Percentiles rank a stretch among this genome's conserved stretches.
phyloP scores from a whole-genome alignment of 169 alveolate genomes.

The Theileria parva region DNA sequence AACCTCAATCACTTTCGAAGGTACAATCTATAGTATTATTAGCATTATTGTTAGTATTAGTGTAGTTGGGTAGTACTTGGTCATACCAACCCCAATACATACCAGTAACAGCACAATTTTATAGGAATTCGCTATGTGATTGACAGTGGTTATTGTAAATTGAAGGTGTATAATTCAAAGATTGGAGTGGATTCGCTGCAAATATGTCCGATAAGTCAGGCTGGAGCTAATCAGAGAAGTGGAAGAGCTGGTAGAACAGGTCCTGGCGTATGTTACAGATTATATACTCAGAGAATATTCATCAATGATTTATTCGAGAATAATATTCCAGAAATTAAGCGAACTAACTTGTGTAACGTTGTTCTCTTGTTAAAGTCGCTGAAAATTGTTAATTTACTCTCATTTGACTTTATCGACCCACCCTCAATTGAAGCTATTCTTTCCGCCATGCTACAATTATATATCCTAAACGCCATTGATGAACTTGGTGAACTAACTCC shows the following conservation, averaged over 20 bases:
- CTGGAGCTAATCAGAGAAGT: conserved; percentile 98
- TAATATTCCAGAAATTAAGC: conserved; percentile 98
- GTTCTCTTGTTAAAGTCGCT: conserved; percentile 97
- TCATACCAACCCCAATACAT: too few species aligned
- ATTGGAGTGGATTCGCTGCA: conserved; percentile 99
- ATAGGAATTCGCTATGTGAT: conserved; percentile 91
- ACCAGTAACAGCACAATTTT: too few species aligned
- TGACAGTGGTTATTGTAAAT: conserved; percentile 98
- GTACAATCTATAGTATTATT: conserved; percentile 42
- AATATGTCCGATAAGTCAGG: conserved; percentile 98
- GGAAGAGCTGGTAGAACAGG: conserved; percentile 99
- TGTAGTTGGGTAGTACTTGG: neutral
- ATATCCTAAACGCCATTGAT: conserved; percentile 95
- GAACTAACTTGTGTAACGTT: conserved; percentile 98
- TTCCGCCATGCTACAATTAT: conserved; percentile 95
- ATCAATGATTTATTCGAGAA: conserved; percentile 94
- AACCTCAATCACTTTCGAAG: conserved; percentile 98
- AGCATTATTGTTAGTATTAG: neutral
- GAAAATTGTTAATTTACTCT: conserved; percentile 91
- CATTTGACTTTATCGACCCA: conserved; percentile 99
- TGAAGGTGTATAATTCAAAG: conserved; percentile 98
- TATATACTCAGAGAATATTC: conserved; percentile 96
- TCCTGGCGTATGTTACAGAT: conserved; percentile 98
- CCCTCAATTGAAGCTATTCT: conserved; percentile 97
- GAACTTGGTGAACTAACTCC: conserved; percentile 87